phyloP scores from a whole-genome alignment of 169 alveolate species.

The Cryptosporidium meleagridis region DNA sequence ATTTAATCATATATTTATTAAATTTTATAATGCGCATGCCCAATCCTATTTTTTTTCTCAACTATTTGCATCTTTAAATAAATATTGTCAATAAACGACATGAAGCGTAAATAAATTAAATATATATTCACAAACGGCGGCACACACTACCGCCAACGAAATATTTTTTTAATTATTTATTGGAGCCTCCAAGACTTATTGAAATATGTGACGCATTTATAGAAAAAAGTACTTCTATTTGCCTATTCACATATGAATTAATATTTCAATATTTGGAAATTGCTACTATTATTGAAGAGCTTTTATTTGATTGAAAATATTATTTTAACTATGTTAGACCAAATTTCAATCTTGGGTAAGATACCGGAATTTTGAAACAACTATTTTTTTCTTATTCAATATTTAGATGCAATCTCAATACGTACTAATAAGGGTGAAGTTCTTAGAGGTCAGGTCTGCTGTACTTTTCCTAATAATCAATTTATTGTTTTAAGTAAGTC shows the following conservation, averaged over 20 bases:
- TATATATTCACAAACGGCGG: constrained; percentile 69
- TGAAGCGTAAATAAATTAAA: constrained; percentile 47
- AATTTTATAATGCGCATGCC: not conserved
- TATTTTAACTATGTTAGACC: not conserved
- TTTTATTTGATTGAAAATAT: not conserved
- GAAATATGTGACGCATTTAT: not conserved
- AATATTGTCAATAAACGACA: constrained; percentile 60
- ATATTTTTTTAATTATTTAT: not conserved
- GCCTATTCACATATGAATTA: not conserved
- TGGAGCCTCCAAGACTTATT: not conserved
- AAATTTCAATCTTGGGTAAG: constrained; percentile 18
- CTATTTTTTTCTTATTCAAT: not conserved
- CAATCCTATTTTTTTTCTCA: not conserved
- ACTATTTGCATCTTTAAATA: constrained; percentile 16
- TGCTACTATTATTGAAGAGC: not conserved
- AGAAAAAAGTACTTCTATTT: not conserved
- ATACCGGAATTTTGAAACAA: not conserved
- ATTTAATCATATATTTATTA: not conserved
- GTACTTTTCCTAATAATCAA: constrained; percentile 43
- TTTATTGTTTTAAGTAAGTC: constrained; percentile 66
- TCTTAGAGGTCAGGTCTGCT: constrained; percentile 55
- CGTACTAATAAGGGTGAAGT: constrained; percentile 26
- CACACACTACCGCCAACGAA: not conserved
- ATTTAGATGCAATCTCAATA: constrained; percentile 28
- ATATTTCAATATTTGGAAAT: not conserved